Conservation (phyloP, 1,139 yeast species). For the Casaregolazyma lundiana region DNA sequence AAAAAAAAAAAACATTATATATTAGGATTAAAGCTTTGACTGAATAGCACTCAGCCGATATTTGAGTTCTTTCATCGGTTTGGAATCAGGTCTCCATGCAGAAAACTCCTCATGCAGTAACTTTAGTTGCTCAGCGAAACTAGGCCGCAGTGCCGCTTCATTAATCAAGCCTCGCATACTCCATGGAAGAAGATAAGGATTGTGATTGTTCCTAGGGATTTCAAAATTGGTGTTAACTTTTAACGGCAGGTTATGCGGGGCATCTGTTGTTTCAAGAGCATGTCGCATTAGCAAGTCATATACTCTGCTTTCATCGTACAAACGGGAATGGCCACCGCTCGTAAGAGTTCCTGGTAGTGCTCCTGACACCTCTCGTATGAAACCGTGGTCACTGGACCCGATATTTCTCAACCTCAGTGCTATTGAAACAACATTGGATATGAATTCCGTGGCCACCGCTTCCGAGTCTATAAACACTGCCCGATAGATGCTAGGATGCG, state of each 20-base stretch:
- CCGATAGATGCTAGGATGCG: conserved; percentile 84
- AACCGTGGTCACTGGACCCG: conserved; percentile 37
- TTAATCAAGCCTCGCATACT: conserved; percentile 74
- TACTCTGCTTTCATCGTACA: conserved; percentile 80
- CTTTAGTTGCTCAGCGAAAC: conserved; percentile 49
- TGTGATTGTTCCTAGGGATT: conserved; percentile 46
- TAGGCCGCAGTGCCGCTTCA: conserved; percentile 41
- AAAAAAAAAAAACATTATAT: not conserved
- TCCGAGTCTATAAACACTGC: conserved; percentile 85
- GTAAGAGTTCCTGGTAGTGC: conserved; percentile 87
- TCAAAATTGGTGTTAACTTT: conserved; percentile 27
- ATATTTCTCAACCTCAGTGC: conserved; percentile 37
- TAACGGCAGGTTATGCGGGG: conserved; percentile 28
- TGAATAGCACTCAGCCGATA: conserved; percentile 68
- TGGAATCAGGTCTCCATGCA: conserved; percentile 80
- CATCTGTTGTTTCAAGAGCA: conserved; percentile 68
- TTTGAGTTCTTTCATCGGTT: conserved; percentile 74
- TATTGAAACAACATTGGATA: conserved; percentile 47
- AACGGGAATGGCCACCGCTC: conserved; percentile 90
- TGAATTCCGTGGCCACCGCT: conserved; percentile 47
- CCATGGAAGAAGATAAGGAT: conserved; percentile 91
- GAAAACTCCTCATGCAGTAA: conserved; percentile 67
- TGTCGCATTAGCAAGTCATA: conserved; percentile 76
- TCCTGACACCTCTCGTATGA: conserved; percentile 72
- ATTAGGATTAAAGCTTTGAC: conserved; percentile 22